Evolutionary conservation across 2,329 filamentous ascomycete genomes (phyloP).

Genomic region (Chaetoscypha palmicola): DNA sequence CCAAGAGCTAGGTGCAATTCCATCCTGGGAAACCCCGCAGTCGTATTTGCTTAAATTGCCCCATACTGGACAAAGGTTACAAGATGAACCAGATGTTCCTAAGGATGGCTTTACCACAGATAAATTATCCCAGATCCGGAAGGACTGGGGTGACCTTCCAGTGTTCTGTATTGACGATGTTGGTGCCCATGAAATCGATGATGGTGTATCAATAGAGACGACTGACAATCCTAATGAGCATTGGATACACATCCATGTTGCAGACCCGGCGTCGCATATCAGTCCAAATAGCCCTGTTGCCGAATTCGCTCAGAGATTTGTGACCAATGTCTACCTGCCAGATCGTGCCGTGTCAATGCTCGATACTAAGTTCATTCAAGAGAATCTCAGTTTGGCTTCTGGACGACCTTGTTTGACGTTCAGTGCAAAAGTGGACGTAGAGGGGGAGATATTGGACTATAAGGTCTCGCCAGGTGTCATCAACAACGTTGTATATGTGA

Average conservation of each 20-base stretch:
- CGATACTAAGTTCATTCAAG: conserved; percentile 40
- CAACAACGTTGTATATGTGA: conserved; percentile 50
- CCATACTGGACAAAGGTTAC: conserved; percentile 33
- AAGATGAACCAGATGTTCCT: conserved; percentile 27
- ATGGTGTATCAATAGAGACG: conserved; percentile 65
- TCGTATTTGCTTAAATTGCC: conserved; percentile 55
- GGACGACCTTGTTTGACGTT: conserved; percentile 52
- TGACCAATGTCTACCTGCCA: conserved; percentile 53
- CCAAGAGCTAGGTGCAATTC: conserved; percentile 66
- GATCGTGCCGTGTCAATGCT: conserved; percentile 55
- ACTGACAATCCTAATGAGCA: conserved; percentile 46
- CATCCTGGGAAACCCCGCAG: conserved; percentile 62
- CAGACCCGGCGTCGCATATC: conserved; percentile 70
- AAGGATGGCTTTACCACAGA: conserved; percentile 34
- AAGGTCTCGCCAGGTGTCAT: conserved; percentile 48
- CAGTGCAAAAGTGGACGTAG: conserved; percentile 48
- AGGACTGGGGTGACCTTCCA: conserved; percentile 50
- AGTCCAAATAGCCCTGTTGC: conserved; percentile 49
- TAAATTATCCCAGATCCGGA: conserved; percentile 45
- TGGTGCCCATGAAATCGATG: conserved; percentile 65
- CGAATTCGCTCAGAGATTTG: conserved; percentile 53
- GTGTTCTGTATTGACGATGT: conserved; percentile 69
- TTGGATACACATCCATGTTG: conserved; percentile 74
- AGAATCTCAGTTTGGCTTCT: conserved; percentile 47
- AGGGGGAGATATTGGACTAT: conserved; percentile 47